Conservation (phyloP, 2,329 filamentous ascomycete genomes). For the Furcasterigmium sp. region DNA sequence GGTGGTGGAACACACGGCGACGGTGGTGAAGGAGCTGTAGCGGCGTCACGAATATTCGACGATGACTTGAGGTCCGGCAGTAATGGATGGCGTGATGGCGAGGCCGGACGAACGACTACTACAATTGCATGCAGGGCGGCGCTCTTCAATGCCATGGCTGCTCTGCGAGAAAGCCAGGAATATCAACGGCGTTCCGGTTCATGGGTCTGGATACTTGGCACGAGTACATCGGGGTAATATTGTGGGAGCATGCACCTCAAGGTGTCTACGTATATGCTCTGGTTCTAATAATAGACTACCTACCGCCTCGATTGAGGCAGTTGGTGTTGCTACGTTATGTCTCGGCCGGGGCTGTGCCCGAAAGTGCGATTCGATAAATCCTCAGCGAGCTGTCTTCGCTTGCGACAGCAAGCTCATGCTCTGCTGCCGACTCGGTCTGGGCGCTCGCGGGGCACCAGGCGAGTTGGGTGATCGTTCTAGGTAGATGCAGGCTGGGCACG, state of each 20-base stretch:
- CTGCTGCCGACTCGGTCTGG: conserved; percentile 1
- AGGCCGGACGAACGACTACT: too few species aligned
- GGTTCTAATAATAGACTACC: conserved; percentile 8
- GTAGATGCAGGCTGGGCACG: conserved; percentile 44
- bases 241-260: too few species aligned
- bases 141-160: too few species aligned
- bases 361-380: conserved; percentile 39
- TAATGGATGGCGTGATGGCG: conserved; percentile 4
- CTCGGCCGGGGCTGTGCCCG: not conserved
- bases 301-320: not conserved
- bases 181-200: too few species aligned
- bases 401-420: conserved; percentile 42
- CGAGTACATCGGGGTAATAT: too few species aligned
- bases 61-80: not conserved
- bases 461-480: conserved; percentile 61
- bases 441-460: conserved; percentile 56
- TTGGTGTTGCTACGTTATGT: conserved; percentile 3
- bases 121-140: not conserved
- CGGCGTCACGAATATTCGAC: not conserved
- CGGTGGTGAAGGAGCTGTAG: conserved; percentile 31
- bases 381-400: conserved; percentile 58
- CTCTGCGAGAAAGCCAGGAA: not conserved
- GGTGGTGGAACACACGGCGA: conserved; percentile 17
- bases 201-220: too few species aligned
- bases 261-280: not conserved